phyloP scores from a whole-genome alignment of 75 land plant species.

The Pinus tabuliformis region DNA sequence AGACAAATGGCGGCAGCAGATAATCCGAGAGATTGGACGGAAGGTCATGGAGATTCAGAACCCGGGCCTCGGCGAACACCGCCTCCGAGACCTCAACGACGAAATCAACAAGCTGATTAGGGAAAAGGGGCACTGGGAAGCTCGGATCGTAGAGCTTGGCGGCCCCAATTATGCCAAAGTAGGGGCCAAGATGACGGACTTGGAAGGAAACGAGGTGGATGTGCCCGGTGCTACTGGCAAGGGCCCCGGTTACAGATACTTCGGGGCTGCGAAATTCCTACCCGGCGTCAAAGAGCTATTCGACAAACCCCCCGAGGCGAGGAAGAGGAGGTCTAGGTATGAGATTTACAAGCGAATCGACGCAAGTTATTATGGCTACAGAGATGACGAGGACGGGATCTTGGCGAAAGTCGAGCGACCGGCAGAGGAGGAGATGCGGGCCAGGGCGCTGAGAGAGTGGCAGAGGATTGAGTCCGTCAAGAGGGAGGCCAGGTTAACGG shows the following conservation, averaged over 20 bases:
- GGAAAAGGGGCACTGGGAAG: constrained; percentile 93
- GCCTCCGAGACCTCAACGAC: constrained; percentile 91
- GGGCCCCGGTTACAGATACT: constrained; percentile 89
- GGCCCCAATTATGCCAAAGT: constrained; percentile 77
- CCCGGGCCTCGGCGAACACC: constrained; percentile 96
- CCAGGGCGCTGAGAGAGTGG: constrained; percentile 58
- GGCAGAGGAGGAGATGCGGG: constrained; percentile 75
- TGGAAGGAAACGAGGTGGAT: constrained; percentile 84
- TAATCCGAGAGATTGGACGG: constrained; percentile 86
- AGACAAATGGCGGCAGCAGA: constrained; percentile 90
- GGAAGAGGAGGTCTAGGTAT: constrained; percentile 72
- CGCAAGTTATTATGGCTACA: constrained; percentile 90
- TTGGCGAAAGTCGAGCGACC: constrained; percentile 69
- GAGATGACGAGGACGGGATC: constrained; percentile 96
- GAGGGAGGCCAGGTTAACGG: constrained; percentile 69
- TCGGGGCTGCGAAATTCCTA: constrained; percentile 94
- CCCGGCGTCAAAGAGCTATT: constrained; percentile 94
- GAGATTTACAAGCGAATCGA: constrained; percentile 95
- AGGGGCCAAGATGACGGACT: constrained; percentile 81
- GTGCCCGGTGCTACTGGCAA: constrained; percentile 74
- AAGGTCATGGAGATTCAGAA: constrained; percentile 97
- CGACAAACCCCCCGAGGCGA: constrained; percentile 81
- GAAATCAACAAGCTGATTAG: constrained; percentile 94
- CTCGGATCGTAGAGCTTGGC: constrained; percentile 92
- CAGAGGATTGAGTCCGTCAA: constrained; percentile 60